These are phyloP conservation scores for Musa acuminata DNA, from an alignment of 176 grass and related monocot genomes.

Conservation along the genomic window DNA sequence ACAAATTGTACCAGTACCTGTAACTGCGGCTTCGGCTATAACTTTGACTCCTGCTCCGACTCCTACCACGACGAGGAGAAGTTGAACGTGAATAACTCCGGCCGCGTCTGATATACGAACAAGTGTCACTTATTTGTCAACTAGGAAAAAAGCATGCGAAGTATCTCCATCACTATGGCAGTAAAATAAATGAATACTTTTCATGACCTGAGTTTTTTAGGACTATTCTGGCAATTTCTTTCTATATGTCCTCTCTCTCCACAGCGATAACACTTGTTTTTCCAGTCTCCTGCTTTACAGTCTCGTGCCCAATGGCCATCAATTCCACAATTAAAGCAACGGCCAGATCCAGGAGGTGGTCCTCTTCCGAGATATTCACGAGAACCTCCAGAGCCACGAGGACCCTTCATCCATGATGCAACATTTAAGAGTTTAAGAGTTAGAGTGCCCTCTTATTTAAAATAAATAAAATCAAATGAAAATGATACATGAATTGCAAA, in stretches of 20 bases:
- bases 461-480: background rate
- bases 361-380: slow-evolving; percentile 83
- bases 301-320: slow-evolving; percentile 98
- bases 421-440: background rate
- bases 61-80: slow-evolving; percentile 34
- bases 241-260: slow-evolving; percentile 94
- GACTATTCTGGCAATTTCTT: slow-evolving; percentile 97
- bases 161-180: background rate
- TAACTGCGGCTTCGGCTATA: slow-evolving; percentile 82
- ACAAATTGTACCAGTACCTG: slow-evolving; percentile 32
- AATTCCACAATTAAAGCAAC: slow-evolving; percentile 97
- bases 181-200: background rate
- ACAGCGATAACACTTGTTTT: slow-evolving; percentile 98
- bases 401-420: slow-evolving; percentile 29
- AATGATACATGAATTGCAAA: background rate
- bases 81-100: slow-evolving; percentile 73
- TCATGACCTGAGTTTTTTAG: slow-evolving; percentile 50
- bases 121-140: too few species aligned
- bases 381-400: slow-evolving; percentile 58
- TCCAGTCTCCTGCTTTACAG: slow-evolving; percentile 97
- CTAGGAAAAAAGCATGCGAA: too few species aligned
- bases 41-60: slow-evolving; percentile 44
- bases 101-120: slow-evolving; percentile 30
- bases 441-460: background rate
- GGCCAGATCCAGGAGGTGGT: slow-evolving; percentile 77